Conservation (phyloP, 495 filamentous ascomycete genomes). For the Penicillium crystallinum region DNA sequence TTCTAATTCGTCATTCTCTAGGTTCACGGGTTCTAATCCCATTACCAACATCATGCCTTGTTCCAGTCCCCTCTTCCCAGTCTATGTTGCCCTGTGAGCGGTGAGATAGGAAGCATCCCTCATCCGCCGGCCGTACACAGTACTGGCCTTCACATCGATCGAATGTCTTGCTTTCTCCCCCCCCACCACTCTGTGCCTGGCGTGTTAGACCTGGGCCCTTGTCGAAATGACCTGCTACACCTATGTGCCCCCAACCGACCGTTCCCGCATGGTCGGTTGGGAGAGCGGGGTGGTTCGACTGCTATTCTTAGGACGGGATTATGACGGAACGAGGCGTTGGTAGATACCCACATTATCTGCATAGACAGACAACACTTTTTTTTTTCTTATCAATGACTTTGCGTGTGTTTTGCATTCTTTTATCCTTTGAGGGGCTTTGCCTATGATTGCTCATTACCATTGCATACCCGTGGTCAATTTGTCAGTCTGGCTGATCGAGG, state of each 20-base stretch:
- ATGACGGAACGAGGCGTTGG: constrained; percentile 48
- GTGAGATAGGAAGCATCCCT: constrained; percentile 32
- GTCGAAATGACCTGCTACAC: constrained; percentile 29
- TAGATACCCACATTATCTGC: constrained; percentile 46
- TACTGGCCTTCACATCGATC: constrained; percentile 21
- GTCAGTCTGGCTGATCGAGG: constrained; percentile 9
- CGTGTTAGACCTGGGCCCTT: constrained; percentile 34
- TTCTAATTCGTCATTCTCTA: constrained; percentile 14
- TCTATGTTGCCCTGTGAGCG: constrained; percentile 37
- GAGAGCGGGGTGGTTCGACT: constrained; percentile 27
- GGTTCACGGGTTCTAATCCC: constrained; percentile 56
- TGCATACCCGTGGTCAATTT: constrained; percentile 1
- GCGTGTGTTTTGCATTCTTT: constrained; percentile 25
- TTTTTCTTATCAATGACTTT: constrained; percentile 28
- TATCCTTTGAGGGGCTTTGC: constrained; percentile 14
- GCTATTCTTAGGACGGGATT: constrained; percentile 34
- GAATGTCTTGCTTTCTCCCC: constrained; percentile 22
- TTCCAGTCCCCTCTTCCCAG: constrained; percentile 42
- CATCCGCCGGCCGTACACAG: constrained; percentile 21
- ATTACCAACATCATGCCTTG: constrained; percentile 36
- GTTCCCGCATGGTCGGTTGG: constrained; percentile 18
- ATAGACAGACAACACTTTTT: constrained; percentile 32
- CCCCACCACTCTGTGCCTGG: constrained; percentile 28
- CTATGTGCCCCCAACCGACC: constrained; percentile 15
- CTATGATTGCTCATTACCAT: constrained; percentile 3